Percentiles rank a stretch among this genome's conserved stretches.
These are phyloP conservation scores for Hyaloscypha hepaticicola DNA, from an alignment of 495 filamentous ascomycete species.

Conservation along the genomic window DNA sequence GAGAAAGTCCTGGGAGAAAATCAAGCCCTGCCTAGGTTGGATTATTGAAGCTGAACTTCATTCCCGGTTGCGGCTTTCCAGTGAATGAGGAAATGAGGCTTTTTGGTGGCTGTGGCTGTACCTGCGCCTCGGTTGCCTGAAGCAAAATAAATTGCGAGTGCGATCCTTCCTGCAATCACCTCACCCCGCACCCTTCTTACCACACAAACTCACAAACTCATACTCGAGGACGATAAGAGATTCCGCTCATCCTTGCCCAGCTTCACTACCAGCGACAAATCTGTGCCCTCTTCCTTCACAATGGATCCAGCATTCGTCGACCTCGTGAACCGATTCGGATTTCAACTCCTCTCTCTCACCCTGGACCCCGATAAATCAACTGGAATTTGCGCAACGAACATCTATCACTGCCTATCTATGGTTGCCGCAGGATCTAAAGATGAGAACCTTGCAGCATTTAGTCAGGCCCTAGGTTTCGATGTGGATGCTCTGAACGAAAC, in stretches of 20 bases:
- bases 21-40: not conserved
- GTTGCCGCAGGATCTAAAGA: constrained; percentile 4
- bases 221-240: no score
- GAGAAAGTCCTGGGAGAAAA: constrained; percentile 16
- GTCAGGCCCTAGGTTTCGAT: not conserved
- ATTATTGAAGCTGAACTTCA: not conserved
- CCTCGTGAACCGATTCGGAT: not conserved
- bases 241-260: not conserved
- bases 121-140: not conserved
- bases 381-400: constrained; percentile 5
- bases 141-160: not conserved
- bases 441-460: not conserved
- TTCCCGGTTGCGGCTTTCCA: not conserved
- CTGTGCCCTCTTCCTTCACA: not conserved
- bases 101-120: not conserved
- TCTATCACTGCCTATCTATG: constrained; percentile 12
- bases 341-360: constrained; percentile 6
- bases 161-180: not conserved
- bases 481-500: not conserved
- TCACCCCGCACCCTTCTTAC: not conserved
- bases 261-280: not conserved
- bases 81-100: not conserved
- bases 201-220: no score
- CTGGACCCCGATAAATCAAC: not conserved
- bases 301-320: constrained; percentile 5